Percentiles rank a stretch among this genome's conserved stretches.
Evolutionary conservation across 345 rosid species (phyloP).

Genomic region (Diplotaxis tenuifolia): DNA sequence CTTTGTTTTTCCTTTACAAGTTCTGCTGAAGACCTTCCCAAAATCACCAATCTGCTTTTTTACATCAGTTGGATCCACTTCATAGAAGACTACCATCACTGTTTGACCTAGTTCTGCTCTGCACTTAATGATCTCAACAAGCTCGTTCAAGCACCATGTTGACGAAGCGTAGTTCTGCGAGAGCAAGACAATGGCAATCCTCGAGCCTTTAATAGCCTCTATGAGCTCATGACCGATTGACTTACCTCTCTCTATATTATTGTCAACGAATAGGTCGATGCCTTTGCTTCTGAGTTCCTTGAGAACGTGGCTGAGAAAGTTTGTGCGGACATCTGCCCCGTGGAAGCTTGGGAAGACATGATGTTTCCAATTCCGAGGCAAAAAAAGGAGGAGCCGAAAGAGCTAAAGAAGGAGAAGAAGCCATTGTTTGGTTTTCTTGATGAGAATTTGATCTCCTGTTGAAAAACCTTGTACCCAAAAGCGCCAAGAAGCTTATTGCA

Average conservation of each 20-base stretch:
- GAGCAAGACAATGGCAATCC: background rate
- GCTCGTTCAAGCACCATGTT: background rate
- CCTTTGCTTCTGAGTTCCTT: background rate
- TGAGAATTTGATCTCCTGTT: no score
- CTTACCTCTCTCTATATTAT: background rate
- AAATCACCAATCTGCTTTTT: background rate
- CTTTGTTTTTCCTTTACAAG: background rate
- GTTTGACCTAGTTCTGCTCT: background rate
- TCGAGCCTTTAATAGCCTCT: background rate
- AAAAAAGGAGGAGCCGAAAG: background rate
- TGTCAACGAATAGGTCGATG: background rate
- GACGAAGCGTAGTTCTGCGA: background rate
- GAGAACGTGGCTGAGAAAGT: background rate
- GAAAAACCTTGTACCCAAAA: no score
- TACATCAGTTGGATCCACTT: background rate
- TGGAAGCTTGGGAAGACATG: background rate
- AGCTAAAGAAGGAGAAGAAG: background rate
- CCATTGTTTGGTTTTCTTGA: background rate
- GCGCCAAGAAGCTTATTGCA: no score
- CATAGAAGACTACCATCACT: background rate
- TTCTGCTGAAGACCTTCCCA: background rate
- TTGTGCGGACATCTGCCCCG: background rate
- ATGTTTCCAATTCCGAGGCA: no score
- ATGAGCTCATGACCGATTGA: background rate
- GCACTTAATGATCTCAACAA: background rate